A percentile compares a stretch with the other conserved stretches of the same genome.
These are phyloP conservation scores for Penicillium aurantiogriseum DNA, from an alignment of 2,329 filamentous ascomycete genomes.

Conservation along the genomic window DNA sequence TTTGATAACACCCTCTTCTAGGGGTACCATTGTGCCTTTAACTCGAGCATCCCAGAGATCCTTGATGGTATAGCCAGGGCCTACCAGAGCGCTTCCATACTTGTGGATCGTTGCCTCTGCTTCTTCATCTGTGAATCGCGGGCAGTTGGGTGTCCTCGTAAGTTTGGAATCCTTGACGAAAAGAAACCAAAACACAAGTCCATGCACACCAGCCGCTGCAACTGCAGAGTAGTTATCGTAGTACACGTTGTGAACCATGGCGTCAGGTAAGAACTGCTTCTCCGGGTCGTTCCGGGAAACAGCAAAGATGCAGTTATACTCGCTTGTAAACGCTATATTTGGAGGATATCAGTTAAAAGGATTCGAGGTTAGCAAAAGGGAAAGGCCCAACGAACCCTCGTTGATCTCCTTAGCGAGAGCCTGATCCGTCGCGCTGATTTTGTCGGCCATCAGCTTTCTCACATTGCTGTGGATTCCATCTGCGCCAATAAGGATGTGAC, in stretches of 20 bases:
- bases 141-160: slow-evolving; percentile 14
- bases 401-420: slow-evolving; percentile 1
- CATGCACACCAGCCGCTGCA: slow-evolving; percentile 11
- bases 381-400: neutral
- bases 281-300: slow-evolving; percentile 14
- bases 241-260: slow-evolving; percentile 12
- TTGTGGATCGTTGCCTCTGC: slow-evolving; percentile 8
- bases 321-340: slow-evolving; percentile 13
- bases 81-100: slow-evolving; percentile 11
- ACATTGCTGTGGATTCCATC: slow-evolving; percentile 43
- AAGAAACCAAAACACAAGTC: slow-evolving; percentile 21
- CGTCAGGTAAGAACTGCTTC: slow-evolving; percentile 9
- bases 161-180: slow-evolving; percentile 11
- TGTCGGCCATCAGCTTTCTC: slow-evolving; percentile 31
- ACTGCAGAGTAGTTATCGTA: slow-evolving; percentile 17
- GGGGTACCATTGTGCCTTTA: slow-evolving; percentile 12
- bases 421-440: slow-evolving; percentile 4
- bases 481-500: slow-evolving; percentile 39
- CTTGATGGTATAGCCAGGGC: slow-evolving; percentile 21
- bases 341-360: neutral
- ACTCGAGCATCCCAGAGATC: slow-evolving; percentile 21
- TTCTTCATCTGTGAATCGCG: slow-evolving; percentile 16
- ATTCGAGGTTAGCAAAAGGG: too few relatives aligned
- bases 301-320: slow-evolving; percentile 27
- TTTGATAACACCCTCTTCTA: slow-evolving; percentile 18